Conservation (phyloP, 1,284 basidiomycete genomes). For the Ganoderma meredithae region DNA sequence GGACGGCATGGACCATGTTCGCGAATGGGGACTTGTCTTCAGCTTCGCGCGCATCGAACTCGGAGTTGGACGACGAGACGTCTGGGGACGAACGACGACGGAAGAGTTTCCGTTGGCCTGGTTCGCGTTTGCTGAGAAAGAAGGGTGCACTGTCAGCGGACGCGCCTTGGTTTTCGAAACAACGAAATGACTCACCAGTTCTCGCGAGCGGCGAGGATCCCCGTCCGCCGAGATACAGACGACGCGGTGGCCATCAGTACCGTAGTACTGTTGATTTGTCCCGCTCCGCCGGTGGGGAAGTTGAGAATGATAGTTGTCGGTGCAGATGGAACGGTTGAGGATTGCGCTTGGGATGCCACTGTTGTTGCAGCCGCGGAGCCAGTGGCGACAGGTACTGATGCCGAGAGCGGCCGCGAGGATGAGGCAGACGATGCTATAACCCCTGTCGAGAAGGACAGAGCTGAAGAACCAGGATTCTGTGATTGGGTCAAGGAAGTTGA, state of each 20-base stretch:
- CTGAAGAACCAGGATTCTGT: conserved; percentile 6
- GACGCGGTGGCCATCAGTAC: conserved; percentile 6
- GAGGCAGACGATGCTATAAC: conserved; percentile 4
- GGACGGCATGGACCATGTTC: conserved; percentile 6
- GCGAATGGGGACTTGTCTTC: conserved; percentile 4
- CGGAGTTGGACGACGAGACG: neutral
- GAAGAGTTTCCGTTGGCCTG: conserved; percentile 13
- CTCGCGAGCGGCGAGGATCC: neutral
- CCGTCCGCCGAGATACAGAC: neutral
- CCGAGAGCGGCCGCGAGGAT: conserved; percentile 12
- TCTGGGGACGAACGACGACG: conserved; percentile 12
- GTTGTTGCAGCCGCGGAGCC: neutral
- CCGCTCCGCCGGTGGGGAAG: neutral
- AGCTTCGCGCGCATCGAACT: neutral
- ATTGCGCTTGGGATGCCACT: conserved; percentile 33
- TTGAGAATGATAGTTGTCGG: conserved; percentile 41
- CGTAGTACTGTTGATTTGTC: neutral
- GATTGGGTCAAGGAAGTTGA: conserved; percentile 8
- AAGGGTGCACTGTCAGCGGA: neutral
- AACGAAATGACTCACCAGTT: conserved; percentile 25
- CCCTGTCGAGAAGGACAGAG: neutral
- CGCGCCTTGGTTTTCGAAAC: neutral
- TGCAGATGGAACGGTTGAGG: conserved; percentile 35
- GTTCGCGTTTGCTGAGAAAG: conserved; percentile 15
- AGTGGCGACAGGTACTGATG: conserved; percentile 10